Base-by-base conservation (phyloP, 2,329 filamentous ascomycete genomes). In the Apiospora pterosperma region DNA sequence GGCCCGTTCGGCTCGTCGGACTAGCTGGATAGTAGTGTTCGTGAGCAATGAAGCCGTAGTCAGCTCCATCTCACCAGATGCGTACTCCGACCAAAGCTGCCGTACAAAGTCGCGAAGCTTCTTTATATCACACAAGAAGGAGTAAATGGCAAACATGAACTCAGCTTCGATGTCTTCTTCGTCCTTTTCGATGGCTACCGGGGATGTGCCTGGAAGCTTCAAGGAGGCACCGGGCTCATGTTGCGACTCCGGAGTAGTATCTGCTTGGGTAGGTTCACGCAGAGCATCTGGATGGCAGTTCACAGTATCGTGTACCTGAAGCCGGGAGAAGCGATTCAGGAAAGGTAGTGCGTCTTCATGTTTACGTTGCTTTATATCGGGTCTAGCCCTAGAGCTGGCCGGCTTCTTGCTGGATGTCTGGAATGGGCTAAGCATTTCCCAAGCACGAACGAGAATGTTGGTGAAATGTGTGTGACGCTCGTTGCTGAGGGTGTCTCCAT, bases 1-100 rank as follows among this genome's bases (percentile, higher is more conserved):
- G n/a, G 61, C 38, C n/a, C 60, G 60, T 14, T 65, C 63, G 4
- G 48, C 60, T 4, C 63, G 58, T 31, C 63, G 48, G 11, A 60
- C 48, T n/a, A 65, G 44, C 23, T 62, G 60, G 19, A 65, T 62
- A 8, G 44, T 38, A 41, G 36, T 52, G 63, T 65, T 65, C 2
- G 63, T 65, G 34, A 59, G 44, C 39, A 62, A 14, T 12, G 63
- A 62, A 6, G 14, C 25, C 21, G 34, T 12, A 1, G 38, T 48
- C 19, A 65, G 63, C 19, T 65, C 60, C 34, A 36, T 14, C n/a
- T n/a, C 36, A 3, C 48, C 63, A 25, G 25, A 21, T 10, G 34
- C 39, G n/a, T 65, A 62, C 23, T 23, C 11, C 2, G 5, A 23
- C 63, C 63, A 65, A 6, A 48, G 10, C 1, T 31, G 8, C 19